Percentiles rank a stretch among this genome's conserved stretches.
phyloP scores from a whole-genome alignment of 2,329 filamentous ascomycete species.

The Diaporthe capsici region DNA sequence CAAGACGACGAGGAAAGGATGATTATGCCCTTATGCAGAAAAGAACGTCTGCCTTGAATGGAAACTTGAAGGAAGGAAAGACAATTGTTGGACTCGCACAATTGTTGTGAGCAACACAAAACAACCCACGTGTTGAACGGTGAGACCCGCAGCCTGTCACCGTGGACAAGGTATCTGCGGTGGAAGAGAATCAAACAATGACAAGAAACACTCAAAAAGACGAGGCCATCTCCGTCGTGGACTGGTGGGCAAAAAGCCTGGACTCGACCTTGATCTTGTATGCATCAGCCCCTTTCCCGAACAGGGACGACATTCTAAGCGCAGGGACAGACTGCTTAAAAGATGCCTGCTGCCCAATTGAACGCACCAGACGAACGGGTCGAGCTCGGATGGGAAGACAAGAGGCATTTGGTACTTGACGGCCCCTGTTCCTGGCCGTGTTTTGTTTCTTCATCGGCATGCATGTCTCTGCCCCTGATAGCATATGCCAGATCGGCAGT shows the following conservation, averaged over 20 bases:
- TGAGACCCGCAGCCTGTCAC: not conserved
- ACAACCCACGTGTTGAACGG: constrained; percentile 24
- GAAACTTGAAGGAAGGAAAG: not conserved
- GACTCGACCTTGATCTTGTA: constrained; percentile 11
- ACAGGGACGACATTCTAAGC: not conserved
- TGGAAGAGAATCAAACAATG: not conserved
- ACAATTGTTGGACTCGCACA: not conserved
- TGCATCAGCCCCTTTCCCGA: not conserved
- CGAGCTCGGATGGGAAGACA: not conserved
- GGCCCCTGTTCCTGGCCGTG: constrained; percentile 32
- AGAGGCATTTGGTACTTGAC: not conserved
- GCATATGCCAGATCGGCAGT: constrained; percentile 34
- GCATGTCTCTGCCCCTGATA: constrained; percentile 32
- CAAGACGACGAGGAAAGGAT: not conserved
- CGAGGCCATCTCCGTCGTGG: constrained; percentile 1
- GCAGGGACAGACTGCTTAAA: constrained; percentile 13
- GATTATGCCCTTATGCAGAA: not conserved
- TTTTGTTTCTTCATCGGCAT: constrained; percentile 37
- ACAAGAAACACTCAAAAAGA: not conserved
- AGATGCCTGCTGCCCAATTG: constrained; percentile 20
- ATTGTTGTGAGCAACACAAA: not conserved
- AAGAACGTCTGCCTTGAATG: not conserved
- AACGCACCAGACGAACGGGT: not conserved
- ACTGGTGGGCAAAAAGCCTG: not conserved
- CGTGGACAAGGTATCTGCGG: not conserved